Conservation (phyloP, 768 basidiomycete genomes). For the Kwoniella pini region DNA sequence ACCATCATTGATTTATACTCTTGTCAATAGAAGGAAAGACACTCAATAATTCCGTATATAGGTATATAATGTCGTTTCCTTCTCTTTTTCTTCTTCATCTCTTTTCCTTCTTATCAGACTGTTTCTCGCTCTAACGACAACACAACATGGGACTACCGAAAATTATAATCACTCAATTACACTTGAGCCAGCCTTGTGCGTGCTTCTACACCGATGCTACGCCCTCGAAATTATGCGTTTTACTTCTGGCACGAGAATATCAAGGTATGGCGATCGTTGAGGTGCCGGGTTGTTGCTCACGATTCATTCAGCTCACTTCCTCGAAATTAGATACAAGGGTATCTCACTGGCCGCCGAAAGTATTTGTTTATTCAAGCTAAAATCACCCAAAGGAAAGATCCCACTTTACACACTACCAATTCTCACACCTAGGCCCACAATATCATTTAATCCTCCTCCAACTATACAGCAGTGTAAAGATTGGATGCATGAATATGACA, state of each 20-base stretch:
- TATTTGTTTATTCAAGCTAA: not conserved
- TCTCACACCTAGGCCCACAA: not conserved
- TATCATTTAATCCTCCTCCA: not conserved
- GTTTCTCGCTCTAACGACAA: too few species aligned
- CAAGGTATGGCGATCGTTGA: not conserved
- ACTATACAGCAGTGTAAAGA: not conserved
- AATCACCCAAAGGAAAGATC: not conserved
- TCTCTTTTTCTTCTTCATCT: too few species aligned
- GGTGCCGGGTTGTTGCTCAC: not conserved
- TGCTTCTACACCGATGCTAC: not conserved
- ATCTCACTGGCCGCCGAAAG: too few species aligned
- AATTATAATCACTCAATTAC: not conserved
- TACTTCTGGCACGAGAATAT: not conserved
- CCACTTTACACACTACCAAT: not conserved
- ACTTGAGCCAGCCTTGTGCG: not conserved
- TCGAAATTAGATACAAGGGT: too few species aligned
- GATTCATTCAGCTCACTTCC: not conserved
- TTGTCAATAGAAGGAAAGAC: too few species aligned
- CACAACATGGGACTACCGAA: too few species aligned
- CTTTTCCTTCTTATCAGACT: too few species aligned
- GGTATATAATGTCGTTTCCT: too few species aligned
- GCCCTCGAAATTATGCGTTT: not conserved
- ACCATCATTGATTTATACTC: too few species aligned
- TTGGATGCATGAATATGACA: slow-evolving; percentile 7
- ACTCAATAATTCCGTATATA: too few species aligned